These are phyloP conservation scores for Fusarium graminum DNA, from an alignment of 2,329 filamentous ascomycete genomes.

Conservation along the genomic window DNA sequence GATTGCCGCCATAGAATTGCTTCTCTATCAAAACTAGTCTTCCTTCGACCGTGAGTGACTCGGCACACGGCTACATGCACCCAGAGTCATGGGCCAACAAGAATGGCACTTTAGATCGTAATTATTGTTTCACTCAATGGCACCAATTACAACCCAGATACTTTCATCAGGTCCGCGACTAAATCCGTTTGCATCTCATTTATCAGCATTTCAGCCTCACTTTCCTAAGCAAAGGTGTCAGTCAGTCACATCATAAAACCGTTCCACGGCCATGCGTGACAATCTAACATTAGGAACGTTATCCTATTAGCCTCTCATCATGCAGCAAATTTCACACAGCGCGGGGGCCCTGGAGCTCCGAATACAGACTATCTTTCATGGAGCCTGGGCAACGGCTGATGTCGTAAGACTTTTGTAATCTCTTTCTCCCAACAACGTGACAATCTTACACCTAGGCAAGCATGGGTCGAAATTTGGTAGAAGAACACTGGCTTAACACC, in stretches of 20 bases:
- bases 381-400: conserved; percentile 20
- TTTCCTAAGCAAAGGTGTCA: not conserved
- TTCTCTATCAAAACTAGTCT: not conserved
- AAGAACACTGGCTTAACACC: not conserved
- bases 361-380: conserved; percentile 3
- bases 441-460: not conserved
- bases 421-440: conserved; percentile 13
- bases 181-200: not conserved
- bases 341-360: conserved; percentile 5
- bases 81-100: not conserved
- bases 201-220: conserved; percentile 7
- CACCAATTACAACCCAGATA: not conserved
- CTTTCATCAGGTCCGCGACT: not conserved
- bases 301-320: conserved; percentile 12
- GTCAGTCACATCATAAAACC: conserved; percentile 10
- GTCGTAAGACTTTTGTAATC: conserved; percentile 27
- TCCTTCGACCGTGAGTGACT: not conserved
- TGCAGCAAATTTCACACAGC: conserved; percentile 11
- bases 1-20: not conserved
- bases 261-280: conserved; percentile 5
- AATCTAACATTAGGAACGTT: not conserved
- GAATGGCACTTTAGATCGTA: not conserved
- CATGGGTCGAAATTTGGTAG: conserved; percentile 4
- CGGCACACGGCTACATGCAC: not conserved
- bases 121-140: not conserved